Base-by-base conservation (phyloP, 331 rosid genomes). In the Quercus phellos region DNA sequence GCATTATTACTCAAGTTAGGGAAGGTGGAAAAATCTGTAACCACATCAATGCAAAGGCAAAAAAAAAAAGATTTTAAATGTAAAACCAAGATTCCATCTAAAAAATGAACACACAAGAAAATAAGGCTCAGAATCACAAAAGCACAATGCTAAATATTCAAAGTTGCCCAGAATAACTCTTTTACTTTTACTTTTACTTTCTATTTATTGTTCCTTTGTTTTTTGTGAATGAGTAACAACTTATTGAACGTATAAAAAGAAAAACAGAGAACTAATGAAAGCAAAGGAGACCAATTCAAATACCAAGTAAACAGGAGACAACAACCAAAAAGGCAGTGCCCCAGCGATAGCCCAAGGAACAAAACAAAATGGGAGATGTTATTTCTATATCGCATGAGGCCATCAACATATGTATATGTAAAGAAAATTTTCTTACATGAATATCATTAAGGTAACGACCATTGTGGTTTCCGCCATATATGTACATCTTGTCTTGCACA, bases 391-490 rank as follows among this genome's bases (percentile, higher is more conserved):
- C 10, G 19, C 7, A 16, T 59, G 18, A 66, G 19, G 32, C 19
- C 66, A 34, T 46, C 38, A 17, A 16, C 11, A 60, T 18, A 51
- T 9, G 43, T 60, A 46, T 53, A 34, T 18, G 38, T 51, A n/a
- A 53, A 29, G 27, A 68, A 55, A 74, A 74, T 82, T 72, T 80
- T 80, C 97, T 90, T 83, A 94, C 98, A 63, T 89, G 90, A 71
- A 94, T 88, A 83, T 94, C 98, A 84, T 79, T 92, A 68, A 94
- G 96, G 86, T 94, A 92, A 78, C 98, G 98, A 42, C 98, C 98
- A 81, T 94, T 94, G 88, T 94, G 98, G 84, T 92, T 94, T 85
- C 98, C 98, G 30, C 98, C 98, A 88, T 88, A 80, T 80, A 94
- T 89, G 82, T 92, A 94, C 96, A 92, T 87, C 92, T 89, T 92